Evolutionary conservation across 495 filamentous ascomycete species (phyloP).

Genomic region (Monascus purpureus): DNA sequence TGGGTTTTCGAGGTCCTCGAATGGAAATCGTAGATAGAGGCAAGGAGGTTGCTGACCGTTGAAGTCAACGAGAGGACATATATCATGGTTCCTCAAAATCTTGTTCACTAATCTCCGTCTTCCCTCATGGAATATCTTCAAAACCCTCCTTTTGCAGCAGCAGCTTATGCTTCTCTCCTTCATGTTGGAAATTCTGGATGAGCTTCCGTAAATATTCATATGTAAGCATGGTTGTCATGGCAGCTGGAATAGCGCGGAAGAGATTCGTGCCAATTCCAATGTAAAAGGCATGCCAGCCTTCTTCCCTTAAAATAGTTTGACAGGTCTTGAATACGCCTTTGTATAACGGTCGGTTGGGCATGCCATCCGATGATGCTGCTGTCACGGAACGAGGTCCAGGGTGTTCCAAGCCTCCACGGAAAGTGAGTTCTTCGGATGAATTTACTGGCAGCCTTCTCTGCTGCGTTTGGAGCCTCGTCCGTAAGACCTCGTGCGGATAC

Average conservation of each 20-base stretch:
- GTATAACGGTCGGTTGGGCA: constrained; percentile 55
- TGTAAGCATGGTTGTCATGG: constrained; percentile 93
- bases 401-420: constrained; percentile 45
- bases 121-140: constrained; percentile 1
- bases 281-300: constrained; percentile 95
- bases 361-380: constrained; percentile 41
- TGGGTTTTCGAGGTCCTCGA: no score
- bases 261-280: constrained; percentile 97
- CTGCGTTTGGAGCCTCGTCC: constrained; percentile 82
- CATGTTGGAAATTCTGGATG: constrained; percentile 34
- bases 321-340: constrained; percentile 69
- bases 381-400: constrained; percentile 28
- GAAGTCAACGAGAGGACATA: neutral
- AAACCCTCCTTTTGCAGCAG: constrained; percentile 8
- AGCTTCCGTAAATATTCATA: constrained; percentile 73
- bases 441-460: constrained; percentile 36
- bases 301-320: constrained; percentile 71
- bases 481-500: constrained; percentile 93
- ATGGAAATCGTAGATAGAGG: no score
- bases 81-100: neutral
- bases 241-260: constrained; percentile 86
- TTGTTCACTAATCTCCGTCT: neutral
- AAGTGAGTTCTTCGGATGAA: constrained; percentile 43
- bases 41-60: neutral
- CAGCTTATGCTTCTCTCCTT: constrained; percentile 31